phyloP scores from a whole-genome alignment of 2,329 filamentous ascomycete genomes.

The Thielaviopsis populi region DNA sequence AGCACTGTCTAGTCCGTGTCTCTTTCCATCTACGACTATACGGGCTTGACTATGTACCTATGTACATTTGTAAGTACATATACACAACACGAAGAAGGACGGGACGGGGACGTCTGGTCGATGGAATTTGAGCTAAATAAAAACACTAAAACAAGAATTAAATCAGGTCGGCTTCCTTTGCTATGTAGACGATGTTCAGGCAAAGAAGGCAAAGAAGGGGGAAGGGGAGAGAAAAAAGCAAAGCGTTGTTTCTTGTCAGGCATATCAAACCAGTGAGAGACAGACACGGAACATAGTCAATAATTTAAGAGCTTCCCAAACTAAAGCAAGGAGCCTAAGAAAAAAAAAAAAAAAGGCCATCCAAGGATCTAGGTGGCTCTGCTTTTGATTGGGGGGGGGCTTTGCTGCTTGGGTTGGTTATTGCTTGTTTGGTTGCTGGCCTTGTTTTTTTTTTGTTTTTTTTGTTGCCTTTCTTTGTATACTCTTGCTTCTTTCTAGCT shows the following conservation, averaged over 20 bases:
- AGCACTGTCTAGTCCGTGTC: neutral
- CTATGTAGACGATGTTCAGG: too few relatives aligned
- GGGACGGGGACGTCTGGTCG: constrained; percentile 1
- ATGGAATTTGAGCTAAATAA: neutral
- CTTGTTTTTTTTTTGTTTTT: neutral
- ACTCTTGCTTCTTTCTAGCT: neutral
- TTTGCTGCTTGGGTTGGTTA: neutral
- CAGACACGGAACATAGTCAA: neutral
- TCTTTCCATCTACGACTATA: neutral
- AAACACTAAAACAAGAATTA: neutral
- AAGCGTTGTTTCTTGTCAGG: neutral
- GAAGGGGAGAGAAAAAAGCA: too few relatives aligned
- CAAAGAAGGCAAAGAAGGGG: too few relatives aligned
- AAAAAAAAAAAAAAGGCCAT: too few relatives aligned
- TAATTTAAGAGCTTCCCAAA: neutral
- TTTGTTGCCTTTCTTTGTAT: neutral
- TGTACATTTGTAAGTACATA: too few relatives aligned
- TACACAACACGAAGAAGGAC: neutral
- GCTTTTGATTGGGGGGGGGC: too few relatives aligned
- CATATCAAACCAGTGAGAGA: neutral
- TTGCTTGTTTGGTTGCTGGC: neutral
- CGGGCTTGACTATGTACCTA: neutral
- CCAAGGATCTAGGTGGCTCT: neutral
- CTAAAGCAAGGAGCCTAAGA: neutral
- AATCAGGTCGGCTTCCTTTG: too few relatives aligned